These are phyloP conservation scores for Lactarius sanguifluus DNA, from an alignment of 768 basidiomycete genomes.

Conservation along the genomic window DNA sequence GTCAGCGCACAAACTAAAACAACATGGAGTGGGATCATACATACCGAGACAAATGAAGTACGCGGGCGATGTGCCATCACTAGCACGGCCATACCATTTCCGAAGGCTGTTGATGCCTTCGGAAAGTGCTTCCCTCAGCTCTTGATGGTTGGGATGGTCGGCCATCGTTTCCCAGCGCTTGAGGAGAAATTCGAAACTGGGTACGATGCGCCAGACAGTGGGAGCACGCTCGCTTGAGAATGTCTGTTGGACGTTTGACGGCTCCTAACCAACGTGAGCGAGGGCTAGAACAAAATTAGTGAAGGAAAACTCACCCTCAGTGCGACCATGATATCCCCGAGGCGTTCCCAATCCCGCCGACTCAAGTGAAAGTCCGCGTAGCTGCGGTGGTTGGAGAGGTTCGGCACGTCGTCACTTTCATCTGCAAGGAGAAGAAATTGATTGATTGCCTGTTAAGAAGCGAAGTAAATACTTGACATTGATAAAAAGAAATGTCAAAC, in stretches of 20 bases:
- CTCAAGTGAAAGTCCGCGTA: no score
- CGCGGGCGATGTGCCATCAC: not conserved
- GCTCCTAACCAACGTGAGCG: no score
- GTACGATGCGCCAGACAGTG: not conserved
- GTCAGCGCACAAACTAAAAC: no score
- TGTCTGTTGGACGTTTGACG: no score
- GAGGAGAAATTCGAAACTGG: not conserved
- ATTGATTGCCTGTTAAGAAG: not conserved
- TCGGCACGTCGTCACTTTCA: not conserved
- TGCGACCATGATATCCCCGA: no score
- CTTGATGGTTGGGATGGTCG: not conserved
- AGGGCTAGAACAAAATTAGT: no score
- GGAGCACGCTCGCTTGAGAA: not conserved
- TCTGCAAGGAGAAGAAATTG: not conserved
- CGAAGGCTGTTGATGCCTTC: not conserved
- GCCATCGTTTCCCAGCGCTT: not conserved
- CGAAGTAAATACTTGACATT: no score
- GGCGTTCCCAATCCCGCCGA: no score
- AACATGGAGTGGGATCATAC: no score
- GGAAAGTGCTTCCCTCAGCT: not conserved
- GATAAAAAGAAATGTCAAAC: not conserved
- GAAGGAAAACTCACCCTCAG: no score
- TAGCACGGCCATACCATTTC: constrained; percentile 5
- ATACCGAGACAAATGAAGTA: no score
- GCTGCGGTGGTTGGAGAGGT: no score